These are phyloP conservation scores for Fusarium penzigii DNA, from an alignment of 2,329 filamentous ascomycete genomes.

Conservation along the genomic window DNA sequence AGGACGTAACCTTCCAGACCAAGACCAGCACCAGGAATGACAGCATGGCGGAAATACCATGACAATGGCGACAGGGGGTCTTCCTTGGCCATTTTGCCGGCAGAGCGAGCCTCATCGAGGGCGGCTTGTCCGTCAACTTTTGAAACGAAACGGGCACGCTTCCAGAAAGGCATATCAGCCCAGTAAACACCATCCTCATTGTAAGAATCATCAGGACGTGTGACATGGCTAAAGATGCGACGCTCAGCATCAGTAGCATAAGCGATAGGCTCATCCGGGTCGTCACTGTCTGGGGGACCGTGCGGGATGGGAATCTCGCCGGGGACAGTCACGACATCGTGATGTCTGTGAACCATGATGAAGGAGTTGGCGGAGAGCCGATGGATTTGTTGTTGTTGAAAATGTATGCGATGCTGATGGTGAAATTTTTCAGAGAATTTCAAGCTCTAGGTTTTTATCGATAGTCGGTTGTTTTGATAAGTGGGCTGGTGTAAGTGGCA, in stretches of 20 bases:
- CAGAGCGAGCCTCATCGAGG: conserved; percentile 62
- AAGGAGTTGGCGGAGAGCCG: background rate
- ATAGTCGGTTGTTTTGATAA: background rate
- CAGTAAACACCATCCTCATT: conserved; percentile 83
- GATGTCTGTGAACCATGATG: conserved; percentile 32
- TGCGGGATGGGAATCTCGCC: conserved; percentile 60
- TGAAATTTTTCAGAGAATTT: background rate
- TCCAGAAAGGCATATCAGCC: conserved; percentile 75
- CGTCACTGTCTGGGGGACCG: conserved; percentile 46
- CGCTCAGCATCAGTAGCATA: conserved; percentile 51
- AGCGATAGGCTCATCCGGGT: conserved; percentile 48
- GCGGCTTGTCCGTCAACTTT: conserved; percentile 72
- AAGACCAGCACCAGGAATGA: conserved; percentile 88
- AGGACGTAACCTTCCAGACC: conserved; percentile 94
- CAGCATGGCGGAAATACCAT: conserved; percentile 88
- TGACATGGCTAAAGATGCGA: conserved; percentile 73
- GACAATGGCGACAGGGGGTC: conserved; percentile 82
- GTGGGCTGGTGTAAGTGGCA: background rate
- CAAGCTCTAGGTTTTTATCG: background rate
- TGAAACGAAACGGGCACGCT: conserved; percentile 75
- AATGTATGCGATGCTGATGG: conserved; percentile 1
- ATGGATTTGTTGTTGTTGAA: background rate
- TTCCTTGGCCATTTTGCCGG: conserved; percentile 80
- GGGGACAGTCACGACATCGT: conserved; percentile 39
- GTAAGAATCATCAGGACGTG: conserved; percentile 88